Evolutionary conservation across 2,329 filamentous ascomycete genomes (phyloP), one percentile per base, ranked within the genome.

Genomic region (Herpomyces periplanetae): DNA sequence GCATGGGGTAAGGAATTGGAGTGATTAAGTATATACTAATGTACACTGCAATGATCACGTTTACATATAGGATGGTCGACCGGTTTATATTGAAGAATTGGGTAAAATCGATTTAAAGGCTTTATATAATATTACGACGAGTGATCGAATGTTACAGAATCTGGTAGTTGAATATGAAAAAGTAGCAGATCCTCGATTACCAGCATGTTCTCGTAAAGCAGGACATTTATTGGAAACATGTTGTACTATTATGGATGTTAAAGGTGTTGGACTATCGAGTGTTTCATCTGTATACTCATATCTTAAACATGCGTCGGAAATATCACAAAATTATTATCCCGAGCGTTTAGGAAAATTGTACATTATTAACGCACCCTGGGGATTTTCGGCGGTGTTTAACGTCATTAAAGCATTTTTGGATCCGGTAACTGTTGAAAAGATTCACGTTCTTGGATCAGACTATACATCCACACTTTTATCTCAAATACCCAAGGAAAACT

Each of bases 251-350:
- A 80, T 91, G 62, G 80, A 96, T 42, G 52, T 88, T 39, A 87
- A 87, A 48, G 73, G 73, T 25, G 73, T 96, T 10, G 68, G 68
- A 23, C 44, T 91, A 30, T 51, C 49, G 36, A 80, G 64, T 42
- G 59, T 68, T 16, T 51, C 57, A 25, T 62, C 63, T 25, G 75
- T 88, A 23, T 87, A 84, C 47, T 51, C 56, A 21, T 91, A 88
- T 45, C 54, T 96, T 29, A 56, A 56, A 32, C 54, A 63, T 36
- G 71, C 69, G 17, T 80, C 69, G 13, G 59, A 47, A 37, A 66
- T 96, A 43, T 85, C 68, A 27, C 80, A 91, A 44, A 87, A 91
- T 53, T 85, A 91, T 56, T 96, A 96, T 45, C 80, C 80, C 4
- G 80, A 96, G 51, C 66, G 80, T 23, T 51, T 96, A 23, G 80